Percentiles rank a stretch among this genome's conserved stretches.
Evolutionary conservation across 106 monocot species (phyloP).

Genomic region (Allium sativum): DNA sequence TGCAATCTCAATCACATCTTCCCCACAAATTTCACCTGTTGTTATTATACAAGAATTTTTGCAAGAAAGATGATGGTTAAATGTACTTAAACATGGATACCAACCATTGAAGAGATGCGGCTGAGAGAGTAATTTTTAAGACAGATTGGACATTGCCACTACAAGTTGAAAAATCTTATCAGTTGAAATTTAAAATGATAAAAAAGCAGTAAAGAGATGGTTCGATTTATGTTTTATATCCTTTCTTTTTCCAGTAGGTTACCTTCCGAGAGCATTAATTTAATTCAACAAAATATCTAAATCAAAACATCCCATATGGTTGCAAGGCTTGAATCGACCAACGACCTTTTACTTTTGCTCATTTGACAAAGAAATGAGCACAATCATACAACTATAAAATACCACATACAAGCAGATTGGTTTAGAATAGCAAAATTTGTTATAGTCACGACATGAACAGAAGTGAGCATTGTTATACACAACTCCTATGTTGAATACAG

Average conservation of each 20-base stretch:
- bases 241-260: not conserved
- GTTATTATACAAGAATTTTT: not conserved
- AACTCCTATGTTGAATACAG: too few relatives aligned
- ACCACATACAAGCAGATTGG: too few relatives aligned
- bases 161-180: slow-evolving; percentile 7
- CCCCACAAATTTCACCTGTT: slow-evolving; percentile 60
- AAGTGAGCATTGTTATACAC: too few relatives aligned
- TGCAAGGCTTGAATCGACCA: slow-evolving; percentile 79
- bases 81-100: not conserved
- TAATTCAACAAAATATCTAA: slow-evolving; percentile 79
- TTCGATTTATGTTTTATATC: too few relatives aligned
- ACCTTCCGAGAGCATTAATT: slow-evolving; percentile 44
- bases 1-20: slow-evolving; percentile 80
- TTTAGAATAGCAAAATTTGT: too few relatives aligned
- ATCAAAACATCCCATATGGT: slow-evolving; percentile 92
- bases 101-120: slow-evolving; percentile 72
- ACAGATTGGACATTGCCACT: slow-evolving; percentile 97
- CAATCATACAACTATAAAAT: not conserved
- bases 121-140: slow-evolving; percentile 81
- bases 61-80: slow-evolving; percentile 5
- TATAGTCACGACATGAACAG: too few relatives aligned
- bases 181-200: not conserved
- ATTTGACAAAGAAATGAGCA: slow-evolving; percentile 37
- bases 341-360: slow-evolving; percentile 76
- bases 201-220: not conserved